Evolutionary conservation across 176 grass and related monocot species (phyloP).

Genomic region (Eragrostis curvula): DNA sequence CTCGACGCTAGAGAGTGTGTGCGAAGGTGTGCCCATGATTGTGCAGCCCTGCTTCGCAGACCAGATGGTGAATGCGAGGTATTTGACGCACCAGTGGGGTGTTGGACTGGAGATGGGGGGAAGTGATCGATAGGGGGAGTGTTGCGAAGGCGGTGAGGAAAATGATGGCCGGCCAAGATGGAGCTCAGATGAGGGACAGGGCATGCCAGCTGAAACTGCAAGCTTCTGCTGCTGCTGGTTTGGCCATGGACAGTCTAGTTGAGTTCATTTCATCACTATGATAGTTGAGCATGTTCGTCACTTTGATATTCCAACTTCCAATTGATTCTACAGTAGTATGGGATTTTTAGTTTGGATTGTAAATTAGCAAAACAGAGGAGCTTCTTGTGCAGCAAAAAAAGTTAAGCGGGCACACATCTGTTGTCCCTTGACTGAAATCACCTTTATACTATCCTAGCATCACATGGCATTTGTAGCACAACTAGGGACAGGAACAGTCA

Average conservation of each 20-base stretch:
- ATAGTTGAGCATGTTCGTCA: not conserved
- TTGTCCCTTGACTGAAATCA: no score
- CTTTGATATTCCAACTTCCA: not conserved
- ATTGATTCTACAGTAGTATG: not conserved
- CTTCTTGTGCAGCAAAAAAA: no score
- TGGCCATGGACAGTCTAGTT: not conserved
- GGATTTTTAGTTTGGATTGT: no score
- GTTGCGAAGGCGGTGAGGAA: conserved; percentile 15
- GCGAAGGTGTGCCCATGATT: conserved; percentile 48
- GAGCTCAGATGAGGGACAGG: not conserved
- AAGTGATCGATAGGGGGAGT: not conserved
- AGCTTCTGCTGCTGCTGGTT: not conserved
- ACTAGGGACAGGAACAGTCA: no score
- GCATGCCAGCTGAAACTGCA: not conserved
- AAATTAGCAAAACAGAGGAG: no score
- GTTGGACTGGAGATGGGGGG: conserved; percentile 22
- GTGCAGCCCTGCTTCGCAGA: conserved; percentile 36
- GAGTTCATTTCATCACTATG: not conserved
- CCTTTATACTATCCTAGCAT: no score
- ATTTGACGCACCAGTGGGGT: conserved; percentile 42
- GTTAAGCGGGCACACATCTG: no score
- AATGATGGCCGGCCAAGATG: conserved; percentile 20
- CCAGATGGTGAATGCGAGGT: conserved; percentile 51
- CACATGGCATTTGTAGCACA: no score
- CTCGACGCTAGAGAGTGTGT: conserved; percentile 20